Evolutionary conservation across 345 rosid species (phyloP), one percentile per base, ranked within the genome.

Genomic region (Eucalyptus curtisii): DNA sequence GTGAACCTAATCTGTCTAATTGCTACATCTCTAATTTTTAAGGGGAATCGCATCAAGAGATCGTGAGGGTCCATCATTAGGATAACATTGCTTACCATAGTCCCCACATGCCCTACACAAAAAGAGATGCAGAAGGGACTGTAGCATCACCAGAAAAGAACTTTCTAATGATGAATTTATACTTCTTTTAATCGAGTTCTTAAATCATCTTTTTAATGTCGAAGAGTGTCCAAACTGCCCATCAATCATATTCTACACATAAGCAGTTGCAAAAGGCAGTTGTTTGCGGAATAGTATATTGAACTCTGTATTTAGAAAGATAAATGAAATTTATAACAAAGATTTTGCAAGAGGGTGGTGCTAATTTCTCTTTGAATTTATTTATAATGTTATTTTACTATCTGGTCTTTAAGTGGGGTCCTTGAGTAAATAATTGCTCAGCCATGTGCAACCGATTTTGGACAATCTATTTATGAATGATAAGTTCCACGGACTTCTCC

Each of bases 371-470:
- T 19, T 76, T 76, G 27, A 76, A 37, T 76, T 76, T 22, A 37
- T 37, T 25, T 71, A 16, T 66, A 5, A 49, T 66, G 24, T 53
- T 88, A 37, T 40, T 76, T 76, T 50, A 33, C 6, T 22, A 40
- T 57, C 10, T 33, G 27, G 61, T 55, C 61, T 85, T 37, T 37
- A 76, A 49, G 88, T 86, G 88, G 93, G 91, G 88, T 79, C 87
- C 53, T 57, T 16, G 80, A 85, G 89, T 86, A 71, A 92, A 90
- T 90, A 61, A 90, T 91, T 89, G 89, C 85, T 61, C 64, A 80
- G 80, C 92, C 94, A 92, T 92, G 93, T 92, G 93, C 93, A 47
- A 49, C 91, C 94, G 90, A 89, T 87, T 89, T 82, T 61, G 89
- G 88, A 59, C 50, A 42, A 79, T 45, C 89, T 20, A 55, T 40